phyloP scores from a whole-genome alignment of 805 yeast species.

The Metschnikowia colocasiae region DNA sequence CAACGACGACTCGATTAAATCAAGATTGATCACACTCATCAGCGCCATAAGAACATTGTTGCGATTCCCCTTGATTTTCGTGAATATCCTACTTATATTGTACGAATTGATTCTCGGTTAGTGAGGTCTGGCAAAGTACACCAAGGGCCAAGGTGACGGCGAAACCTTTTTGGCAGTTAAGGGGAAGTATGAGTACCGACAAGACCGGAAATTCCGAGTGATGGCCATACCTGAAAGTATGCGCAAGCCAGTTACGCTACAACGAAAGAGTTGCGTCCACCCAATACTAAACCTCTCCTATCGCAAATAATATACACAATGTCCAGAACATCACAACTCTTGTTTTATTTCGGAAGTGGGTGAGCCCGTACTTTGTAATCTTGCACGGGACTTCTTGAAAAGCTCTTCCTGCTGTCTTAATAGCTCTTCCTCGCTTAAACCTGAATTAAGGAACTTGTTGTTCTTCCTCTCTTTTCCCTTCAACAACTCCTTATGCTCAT shows the following conservation, averaged over 20 bases:
- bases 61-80: conserved; percentile 68
- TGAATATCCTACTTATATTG: conserved; percentile 60
- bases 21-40: conserved; percentile 60
- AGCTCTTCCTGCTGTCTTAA: conserved; percentile 89
- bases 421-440: conserved; percentile 87
- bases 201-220: background rate
- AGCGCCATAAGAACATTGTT: conserved; percentile 72
- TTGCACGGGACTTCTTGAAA: conserved; percentile 71
- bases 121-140: background rate
- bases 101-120: conserved; percentile 70
- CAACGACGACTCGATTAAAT: conserved; percentile 43
- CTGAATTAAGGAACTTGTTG: conserved; percentile 90
- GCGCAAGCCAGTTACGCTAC: background rate
- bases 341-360: conserved; percentile 15
- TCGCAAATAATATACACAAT: conserved; percentile 15
- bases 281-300: conserved; percentile 5
- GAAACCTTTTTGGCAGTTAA: background rate
- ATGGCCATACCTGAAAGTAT: background rate
- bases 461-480: conserved; percentile 88
- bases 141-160: background rate
- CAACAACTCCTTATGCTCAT: conserved; percentile 82
- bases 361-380: conserved; percentile 43
- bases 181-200: background rate
- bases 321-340: conserved; percentile 10
- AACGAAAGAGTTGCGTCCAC: background rate